These are phyloP conservation scores for Trametes cubensis DNA, from an alignment of 768 basidiomycete species.

Conservation along the genomic window DNA sequence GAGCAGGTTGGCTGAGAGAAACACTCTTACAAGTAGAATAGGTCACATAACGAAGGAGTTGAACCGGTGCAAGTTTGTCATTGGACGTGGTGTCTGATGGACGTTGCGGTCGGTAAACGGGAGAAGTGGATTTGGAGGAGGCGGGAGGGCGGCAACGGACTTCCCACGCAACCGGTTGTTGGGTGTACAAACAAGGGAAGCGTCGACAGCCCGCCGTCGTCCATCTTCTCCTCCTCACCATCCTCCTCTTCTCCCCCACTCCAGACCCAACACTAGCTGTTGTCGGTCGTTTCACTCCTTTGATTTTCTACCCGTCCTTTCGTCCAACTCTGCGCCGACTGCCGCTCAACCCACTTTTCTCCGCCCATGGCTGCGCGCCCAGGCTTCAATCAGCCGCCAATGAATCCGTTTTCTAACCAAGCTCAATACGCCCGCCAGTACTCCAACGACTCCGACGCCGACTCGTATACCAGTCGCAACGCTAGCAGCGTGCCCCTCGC, in stretches of 20 bases:
- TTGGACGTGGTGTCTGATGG: not conserved
- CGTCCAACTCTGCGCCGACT: conserved; percentile 11
- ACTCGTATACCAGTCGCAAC: conserved; percentile 33
- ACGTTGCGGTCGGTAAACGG: not conserved
- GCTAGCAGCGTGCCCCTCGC: conserved; percentile 36
- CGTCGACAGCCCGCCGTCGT: not conserved
- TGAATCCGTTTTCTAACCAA: conserved; percentile 36
- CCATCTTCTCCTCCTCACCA: conserved; percentile 10
- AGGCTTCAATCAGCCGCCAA: conserved; percentile 34
- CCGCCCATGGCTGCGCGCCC: conserved; percentile 39
- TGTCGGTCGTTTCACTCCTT: conserved; percentile 35
- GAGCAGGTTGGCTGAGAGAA: no score
- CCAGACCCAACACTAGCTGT: conserved; percentile 36
- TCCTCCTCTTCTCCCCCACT: conserved; percentile 6
- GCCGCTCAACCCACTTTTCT: conserved; percentile 17
- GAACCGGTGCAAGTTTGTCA: no score
- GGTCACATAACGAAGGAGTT: no score
- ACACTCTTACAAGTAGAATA: no score
- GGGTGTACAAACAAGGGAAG: conserved; percentile 20
- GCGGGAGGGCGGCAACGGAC: conserved; percentile 17
- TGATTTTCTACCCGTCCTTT: conserved; percentile 15
- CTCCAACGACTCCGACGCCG: conserved; percentile 32
- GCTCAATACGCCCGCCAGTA: conserved; percentile 36
- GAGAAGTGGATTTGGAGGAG: not conserved
- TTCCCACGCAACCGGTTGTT: conserved; percentile 27